phyloP scores from a whole-genome alignment of 352 stramenopile genomes.

The Phytophthora macrochlamydospora region DNA sequence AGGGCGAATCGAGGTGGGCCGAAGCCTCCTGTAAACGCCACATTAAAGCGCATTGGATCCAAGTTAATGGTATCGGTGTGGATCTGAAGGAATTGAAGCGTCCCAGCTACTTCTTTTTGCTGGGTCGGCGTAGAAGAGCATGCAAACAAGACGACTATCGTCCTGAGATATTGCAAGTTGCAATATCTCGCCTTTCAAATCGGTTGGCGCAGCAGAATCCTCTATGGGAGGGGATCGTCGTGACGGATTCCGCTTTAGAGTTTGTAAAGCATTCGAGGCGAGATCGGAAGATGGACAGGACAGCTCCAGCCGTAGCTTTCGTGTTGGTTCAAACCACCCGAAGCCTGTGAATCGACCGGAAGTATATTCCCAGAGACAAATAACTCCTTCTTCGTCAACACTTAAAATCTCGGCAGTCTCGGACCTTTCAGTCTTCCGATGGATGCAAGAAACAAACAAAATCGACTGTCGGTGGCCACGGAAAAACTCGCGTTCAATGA shows the following conservation, averaged over 20 bases:
- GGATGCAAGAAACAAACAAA: conserved; percentile 40
- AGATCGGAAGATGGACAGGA: conserved; percentile 1
- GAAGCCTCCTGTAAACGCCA: conserved; percentile 28
- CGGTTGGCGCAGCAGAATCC: background rate
- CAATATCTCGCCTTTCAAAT: conserved; percentile 36
- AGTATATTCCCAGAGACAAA: conserved; percentile 53
- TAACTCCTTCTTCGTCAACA: conserved; percentile 39
- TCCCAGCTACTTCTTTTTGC: conserved; percentile 23
- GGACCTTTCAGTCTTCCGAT: background rate
- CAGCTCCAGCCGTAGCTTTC: conserved; percentile 35
- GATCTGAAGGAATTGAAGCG: conserved; percentile 45
- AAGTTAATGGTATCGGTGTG: conserved; percentile 24
- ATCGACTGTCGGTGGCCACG: conserved; percentile 37
- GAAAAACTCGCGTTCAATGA: conserved; percentile 48
- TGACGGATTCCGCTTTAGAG: conserved; percentile 4
- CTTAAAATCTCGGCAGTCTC: conserved; percentile 37
- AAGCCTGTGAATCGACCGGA: conserved; percentile 41
- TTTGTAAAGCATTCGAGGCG: background rate
- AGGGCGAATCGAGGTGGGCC: conserved; percentile 47
- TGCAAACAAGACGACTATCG: conserved; percentile 41
- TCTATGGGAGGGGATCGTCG: background rate
- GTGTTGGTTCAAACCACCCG: conserved; percentile 46
- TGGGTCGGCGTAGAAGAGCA: conserved; percentile 40
- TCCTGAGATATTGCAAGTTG: conserved; percentile 46
- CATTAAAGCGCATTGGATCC: conserved; percentile 28